Evolutionary conservation across 108 stramenopile genomes (phyloP).

Genomic region (Nitzschia palea): DNA sequence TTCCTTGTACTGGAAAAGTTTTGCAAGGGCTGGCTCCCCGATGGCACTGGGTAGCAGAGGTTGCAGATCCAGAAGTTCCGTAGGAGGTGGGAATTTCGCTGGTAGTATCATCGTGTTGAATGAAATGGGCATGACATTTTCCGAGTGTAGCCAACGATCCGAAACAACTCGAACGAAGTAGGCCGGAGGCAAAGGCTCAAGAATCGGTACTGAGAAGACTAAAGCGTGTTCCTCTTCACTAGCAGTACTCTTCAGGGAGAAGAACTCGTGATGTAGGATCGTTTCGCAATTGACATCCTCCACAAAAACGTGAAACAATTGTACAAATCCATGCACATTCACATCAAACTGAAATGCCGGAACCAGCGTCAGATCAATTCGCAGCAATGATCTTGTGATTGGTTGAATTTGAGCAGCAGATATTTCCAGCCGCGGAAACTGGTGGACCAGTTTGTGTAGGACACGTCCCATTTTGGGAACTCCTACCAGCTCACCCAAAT

Average conservation of each 20-base stretch:
- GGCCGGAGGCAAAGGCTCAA: conserved; percentile 96
- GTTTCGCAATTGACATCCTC: conserved; percentile 96
- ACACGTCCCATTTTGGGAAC: conserved; percentile 97
- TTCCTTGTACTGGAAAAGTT: conserved; percentile 66
- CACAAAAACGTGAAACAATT: conserved; percentile 93
- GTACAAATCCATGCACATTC: conserved; percentile 89
- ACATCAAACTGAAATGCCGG: conserved; percentile 95
- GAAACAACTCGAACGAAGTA: conserved; percentile 94
- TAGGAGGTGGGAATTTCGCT: conserved; percentile 93
- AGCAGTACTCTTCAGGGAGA: conserved; percentile 72
- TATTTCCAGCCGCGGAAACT: conserved; percentile 94
- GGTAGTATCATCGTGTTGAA: conserved; percentile 97
- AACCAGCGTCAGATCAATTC: conserved; percentile 89
- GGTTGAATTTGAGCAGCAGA: conserved; percentile 93
- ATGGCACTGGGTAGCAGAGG: conserved; percentile 88
- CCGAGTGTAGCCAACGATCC: conserved; percentile 96
- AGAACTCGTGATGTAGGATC: conserved; percentile 95
- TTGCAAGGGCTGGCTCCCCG: conserved; percentile 71
- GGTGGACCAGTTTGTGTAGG: conserved; percentile 95
- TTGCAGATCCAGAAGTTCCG: conserved; percentile 96
- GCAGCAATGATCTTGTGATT: conserved; percentile 92
- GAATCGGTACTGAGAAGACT: conserved; percentile 92
- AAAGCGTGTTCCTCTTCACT: conserved; percentile 89
- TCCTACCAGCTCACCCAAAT: conserved; percentile 97
- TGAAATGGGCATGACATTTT: conserved; percentile 89